A percentile compares a stretch with the other conserved stretches of the same genome.
These are phyloP conservation scores for Moniliella sp. DNA, from an alignment of 1,284 basidiomycete genomes.

Conservation along the genomic window DNA sequence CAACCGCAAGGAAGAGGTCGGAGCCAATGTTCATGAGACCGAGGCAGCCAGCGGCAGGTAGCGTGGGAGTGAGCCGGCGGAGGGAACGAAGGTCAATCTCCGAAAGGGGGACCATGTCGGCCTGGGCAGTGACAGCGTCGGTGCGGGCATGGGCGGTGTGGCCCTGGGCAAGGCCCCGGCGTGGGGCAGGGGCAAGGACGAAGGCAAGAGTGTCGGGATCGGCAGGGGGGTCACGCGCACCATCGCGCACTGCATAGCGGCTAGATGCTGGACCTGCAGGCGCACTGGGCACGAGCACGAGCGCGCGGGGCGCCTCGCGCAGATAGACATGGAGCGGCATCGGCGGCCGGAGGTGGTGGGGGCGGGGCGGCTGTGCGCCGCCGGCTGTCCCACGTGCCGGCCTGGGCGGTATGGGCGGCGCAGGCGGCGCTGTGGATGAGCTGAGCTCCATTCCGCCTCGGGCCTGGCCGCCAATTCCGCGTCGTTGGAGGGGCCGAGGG, in stretches of 20 bases:
- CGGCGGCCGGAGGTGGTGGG: too few species aligned
- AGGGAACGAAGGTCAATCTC: slow-evolving; percentile 5
- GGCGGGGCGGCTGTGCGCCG: too few species aligned
- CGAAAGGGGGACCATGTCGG: slow-evolving; percentile 9
- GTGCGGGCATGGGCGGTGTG: too few species aligned
- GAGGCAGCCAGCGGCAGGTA: slow-evolving; percentile 14
- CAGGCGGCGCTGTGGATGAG: too few species aligned
- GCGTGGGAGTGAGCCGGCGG: slow-evolving; percentile 6
- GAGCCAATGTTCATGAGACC: slow-evolving; percentile 23
- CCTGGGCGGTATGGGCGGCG: too few species aligned
- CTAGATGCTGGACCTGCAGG: not conserved
- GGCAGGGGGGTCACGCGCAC: slow-evolving; percentile 1
- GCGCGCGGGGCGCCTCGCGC: slow-evolving; percentile 13
- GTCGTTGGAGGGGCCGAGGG: too few species aligned
- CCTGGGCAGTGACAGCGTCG: too few species aligned
- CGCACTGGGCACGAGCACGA: slow-evolving; percentile 8
- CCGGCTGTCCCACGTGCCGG: too few species aligned
- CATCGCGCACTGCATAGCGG: not conserved
- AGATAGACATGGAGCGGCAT: slow-evolving; percentile 26
- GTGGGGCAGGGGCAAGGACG: too few species aligned
- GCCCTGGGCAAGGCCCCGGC: too few species aligned
- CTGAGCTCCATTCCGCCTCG: too few species aligned
- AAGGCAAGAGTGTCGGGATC: slow-evolving; percentile 11
- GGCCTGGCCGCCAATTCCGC: too few species aligned
- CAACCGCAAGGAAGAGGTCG: slow-evolving; percentile 21